Conservation (phyloP, 148 eudicot genomes). For the Chenopodium formosanum region DNA sequence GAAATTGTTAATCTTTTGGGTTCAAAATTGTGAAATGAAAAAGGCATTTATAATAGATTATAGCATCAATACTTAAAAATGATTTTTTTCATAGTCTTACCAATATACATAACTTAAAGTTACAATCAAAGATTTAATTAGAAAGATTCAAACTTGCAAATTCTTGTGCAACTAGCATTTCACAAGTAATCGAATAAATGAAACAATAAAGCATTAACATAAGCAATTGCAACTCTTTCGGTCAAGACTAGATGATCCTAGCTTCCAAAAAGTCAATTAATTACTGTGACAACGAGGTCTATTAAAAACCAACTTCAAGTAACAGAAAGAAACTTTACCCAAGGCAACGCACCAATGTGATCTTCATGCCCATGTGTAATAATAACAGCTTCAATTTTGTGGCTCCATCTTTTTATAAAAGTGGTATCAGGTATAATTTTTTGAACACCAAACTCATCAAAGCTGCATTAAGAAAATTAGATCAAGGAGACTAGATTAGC, state of each 20-base stretch:
- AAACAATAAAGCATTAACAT: constrained; percentile 1
- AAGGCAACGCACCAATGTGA: constrained; percentile 99
- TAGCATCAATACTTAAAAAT: neutral
- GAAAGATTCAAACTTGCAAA: neutral
- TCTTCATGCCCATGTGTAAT: constrained; percentile 99
- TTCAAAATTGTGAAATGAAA: no score
- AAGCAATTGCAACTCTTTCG: neutral
- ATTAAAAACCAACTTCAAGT: constrained; percentile 12
- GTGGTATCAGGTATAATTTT: constrained; percentile 93
- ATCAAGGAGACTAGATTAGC: constrained; percentile 5
- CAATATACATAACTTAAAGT: neutral
- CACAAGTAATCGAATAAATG: neutral
- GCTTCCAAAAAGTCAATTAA: neutral
- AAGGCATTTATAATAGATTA: no score
- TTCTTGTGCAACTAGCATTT: constrained; percentile 1
- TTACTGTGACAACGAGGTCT: neutral
- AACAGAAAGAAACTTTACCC: constrained; percentile 80
- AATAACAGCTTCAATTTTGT: constrained; percentile 97
- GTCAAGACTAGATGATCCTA: neutral
- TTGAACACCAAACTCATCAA: constrained; percentile 93
- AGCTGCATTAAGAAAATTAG: constrained; percentile 43
- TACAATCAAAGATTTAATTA: neutral
- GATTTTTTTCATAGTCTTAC: neutral
- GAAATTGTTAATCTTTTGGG: no score
- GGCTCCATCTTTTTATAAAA: constrained; percentile 90